Percentiles rank a stretch among this genome's conserved stretches.
These are phyloP conservation scores for Pythium rishiriense DNA, from an alignment of 352 stramenopile species.

Conservation along the genomic window DNA sequence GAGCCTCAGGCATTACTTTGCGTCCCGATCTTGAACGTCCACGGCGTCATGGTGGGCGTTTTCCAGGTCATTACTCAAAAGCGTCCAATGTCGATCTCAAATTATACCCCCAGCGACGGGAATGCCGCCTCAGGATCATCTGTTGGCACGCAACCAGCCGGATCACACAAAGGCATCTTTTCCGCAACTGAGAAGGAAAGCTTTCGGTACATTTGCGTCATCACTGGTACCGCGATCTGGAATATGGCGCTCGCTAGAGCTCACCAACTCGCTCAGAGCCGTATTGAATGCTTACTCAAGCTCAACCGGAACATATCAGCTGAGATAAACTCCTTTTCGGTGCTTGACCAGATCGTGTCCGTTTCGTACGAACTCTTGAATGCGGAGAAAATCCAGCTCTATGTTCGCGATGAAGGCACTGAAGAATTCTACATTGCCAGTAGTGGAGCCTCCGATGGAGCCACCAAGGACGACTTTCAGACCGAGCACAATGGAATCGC, in stretches of 20 bases:
- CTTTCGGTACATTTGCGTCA: conserved; percentile 42
- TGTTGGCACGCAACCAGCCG: not conserved
- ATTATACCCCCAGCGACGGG: conserved; percentile 13
- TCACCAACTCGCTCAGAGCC: conserved; percentile 34
- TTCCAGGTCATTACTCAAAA: conserved; percentile 64
- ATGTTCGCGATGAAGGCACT: conserved; percentile 37
- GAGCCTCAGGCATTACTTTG: conserved; percentile 57
- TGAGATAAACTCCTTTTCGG: conserved; percentile 33
- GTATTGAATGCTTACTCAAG: conserved; percentile 40
- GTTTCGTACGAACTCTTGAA: conserved; percentile 45
- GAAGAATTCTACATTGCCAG: conserved; percentile 32
- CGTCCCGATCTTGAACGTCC: conserved; percentile 61
- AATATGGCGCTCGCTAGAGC: conserved; percentile 37
- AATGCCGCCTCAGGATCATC: conserved; percentile 3
- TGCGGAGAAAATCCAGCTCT: conserved; percentile 36
- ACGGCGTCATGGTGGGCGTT: conserved; percentile 56
- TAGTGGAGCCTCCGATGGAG: conserved; percentile 1
- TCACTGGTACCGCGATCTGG: conserved; percentile 42
- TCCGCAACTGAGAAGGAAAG: conserved; percentile 37
- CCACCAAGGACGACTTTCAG: conserved; percentile 34
- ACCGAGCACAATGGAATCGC: conserved; percentile 60
- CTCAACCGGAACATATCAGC: conserved; percentile 43
- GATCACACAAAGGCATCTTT: conserved; percentile 22
- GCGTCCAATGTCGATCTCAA: not conserved
- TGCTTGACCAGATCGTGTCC: conserved; percentile 42